Evolutionary conservation across 2,329 filamentous ascomycete genomes (phyloP).

Genomic region (Alternaria burnsii): DNA sequence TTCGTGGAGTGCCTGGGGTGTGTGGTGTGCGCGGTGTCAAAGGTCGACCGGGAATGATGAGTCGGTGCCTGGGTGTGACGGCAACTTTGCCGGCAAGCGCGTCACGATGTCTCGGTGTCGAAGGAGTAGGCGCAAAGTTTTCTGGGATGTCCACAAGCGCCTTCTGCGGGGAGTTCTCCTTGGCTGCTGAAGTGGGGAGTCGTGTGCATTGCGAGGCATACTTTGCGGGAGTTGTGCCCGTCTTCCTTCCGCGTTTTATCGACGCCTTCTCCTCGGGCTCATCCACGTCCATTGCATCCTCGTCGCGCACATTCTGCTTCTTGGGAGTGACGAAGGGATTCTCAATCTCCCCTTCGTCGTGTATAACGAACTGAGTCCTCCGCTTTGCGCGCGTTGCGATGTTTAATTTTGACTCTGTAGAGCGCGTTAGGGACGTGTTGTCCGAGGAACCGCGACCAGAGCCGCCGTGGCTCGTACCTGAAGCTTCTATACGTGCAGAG

Average conservation of each 20-base stretch:
- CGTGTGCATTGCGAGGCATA: slow-evolving; percentile 55
- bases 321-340: slow-evolving; percentile 62
- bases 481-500: slow-evolving; percentile 33
- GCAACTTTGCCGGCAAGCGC: slow-evolving; percentile 73
- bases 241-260: slow-evolving; percentile 45
- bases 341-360: slow-evolving; percentile 73
- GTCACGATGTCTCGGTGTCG: slow-evolving; percentile 81
- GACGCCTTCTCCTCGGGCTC: slow-evolving; percentile 48
- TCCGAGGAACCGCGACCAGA: slow-evolving; percentile 14
- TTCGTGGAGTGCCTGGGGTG: slow-evolving; percentile 74
- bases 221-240: slow-evolving; percentile 57
- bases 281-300: slow-evolving; percentile 57
- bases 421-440: slow-evolving; percentile 37
- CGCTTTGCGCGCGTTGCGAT: slow-evolving; percentile 53
- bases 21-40: slow-evolving; percentile 81
- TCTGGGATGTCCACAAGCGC: slow-evolving; percentile 60
- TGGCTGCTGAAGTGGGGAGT: slow-evolving; percentile 55
- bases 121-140: slow-evolving; percentile 62
- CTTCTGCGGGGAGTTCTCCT: slow-evolving; percentile 58
- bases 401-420: slow-evolving; percentile 33
- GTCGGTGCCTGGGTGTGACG: slow-evolving; percentile 82
- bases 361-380: slow-evolving; percentile 55
- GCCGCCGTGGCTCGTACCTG: slow-evolving; percentile 34
- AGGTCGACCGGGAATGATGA: slow-evolving; percentile 77
- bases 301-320: slow-evolving; percentile 48